phyloP scores from a whole-genome alignment of 768 basidiomycete species.

The Austroboletus festivus region DNA sequence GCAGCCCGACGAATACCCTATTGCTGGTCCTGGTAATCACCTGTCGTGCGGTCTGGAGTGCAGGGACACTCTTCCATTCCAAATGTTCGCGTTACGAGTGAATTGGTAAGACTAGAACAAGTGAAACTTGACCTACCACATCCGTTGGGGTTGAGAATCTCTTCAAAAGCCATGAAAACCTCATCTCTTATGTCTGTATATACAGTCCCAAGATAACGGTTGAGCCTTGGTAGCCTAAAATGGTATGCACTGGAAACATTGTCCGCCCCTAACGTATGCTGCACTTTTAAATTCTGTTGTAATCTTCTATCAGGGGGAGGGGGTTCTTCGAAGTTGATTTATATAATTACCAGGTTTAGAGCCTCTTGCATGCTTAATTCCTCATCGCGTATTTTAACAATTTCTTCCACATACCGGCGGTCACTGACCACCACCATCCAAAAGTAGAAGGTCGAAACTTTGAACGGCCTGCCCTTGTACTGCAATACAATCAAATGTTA shows the following conservation, averaged over 20 bases:
- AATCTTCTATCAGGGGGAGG: background rate
- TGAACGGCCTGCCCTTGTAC: slow-evolving; percentile 32
- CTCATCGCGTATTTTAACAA: slow-evolving; percentile 39
- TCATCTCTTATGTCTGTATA: slow-evolving; percentile 46
- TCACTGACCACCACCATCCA: slow-evolving; percentile 42
- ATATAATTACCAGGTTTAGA: background rate
- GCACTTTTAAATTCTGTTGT: slow-evolving; percentile 32
- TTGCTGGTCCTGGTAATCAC: slow-evolving; percentile 9
- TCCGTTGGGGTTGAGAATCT: slow-evolving; percentile 27
- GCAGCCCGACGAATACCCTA: slow-evolving; percentile 13
- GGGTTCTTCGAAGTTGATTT: too few relatives aligned
- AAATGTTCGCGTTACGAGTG: background rate
- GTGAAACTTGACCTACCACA: slow-evolving; percentile 11
- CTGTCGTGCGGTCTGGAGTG: background rate
- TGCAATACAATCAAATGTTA: slow-evolving; percentile 2
- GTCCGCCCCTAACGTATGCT: slow-evolving; percentile 37
- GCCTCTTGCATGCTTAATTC: slow-evolving; percentile 35
- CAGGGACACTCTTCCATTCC: slow-evolving; percentile 16
- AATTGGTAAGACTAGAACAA: background rate
- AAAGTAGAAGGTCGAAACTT: slow-evolving; percentile 21
- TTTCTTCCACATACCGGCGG: slow-evolving; percentile 34
- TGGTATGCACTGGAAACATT: slow-evolving; percentile 32
- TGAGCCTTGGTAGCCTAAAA: slow-evolving; percentile 25
- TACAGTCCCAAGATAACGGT: slow-evolving; percentile 36
- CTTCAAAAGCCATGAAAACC: slow-evolving; percentile 38